phyloP scores from a whole-genome alignment of 164 flowering plant species.

The Protea cynaroides region DNA sequence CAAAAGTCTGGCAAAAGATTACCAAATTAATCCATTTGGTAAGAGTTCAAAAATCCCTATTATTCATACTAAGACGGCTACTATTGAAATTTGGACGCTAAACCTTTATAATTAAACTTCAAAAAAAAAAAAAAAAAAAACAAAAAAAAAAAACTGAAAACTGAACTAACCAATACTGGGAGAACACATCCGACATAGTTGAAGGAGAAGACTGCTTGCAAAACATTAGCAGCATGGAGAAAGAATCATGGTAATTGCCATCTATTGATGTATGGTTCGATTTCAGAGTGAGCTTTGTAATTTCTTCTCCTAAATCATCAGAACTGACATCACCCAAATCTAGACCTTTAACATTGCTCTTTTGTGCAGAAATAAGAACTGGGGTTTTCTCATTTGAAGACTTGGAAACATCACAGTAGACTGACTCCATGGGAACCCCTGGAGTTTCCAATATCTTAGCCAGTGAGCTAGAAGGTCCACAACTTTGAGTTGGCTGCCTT shows the following conservation, averaged over 20 bases:
- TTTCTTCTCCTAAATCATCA: constrained; percentile 43
- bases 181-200: constrained; percentile 52
- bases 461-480: constrained; percentile 45
- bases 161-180: constrained; percentile 63
- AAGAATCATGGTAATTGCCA: constrained; percentile 35
- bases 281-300: constrained; percentile 59
- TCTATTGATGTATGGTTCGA: constrained; percentile 27
- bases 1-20: no score
- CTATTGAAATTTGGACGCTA: neutral
- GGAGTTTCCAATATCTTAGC: constrained; percentile 60
- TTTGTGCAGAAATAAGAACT: constrained; percentile 16
- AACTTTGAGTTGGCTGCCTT: constrained; percentile 36
- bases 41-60: neutral
- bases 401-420: constrained; percentile 15
- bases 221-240: constrained; percentile 45
- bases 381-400: constrained; percentile 28
- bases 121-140: neutral
- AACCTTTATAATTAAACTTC: neutral
- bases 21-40: neutral
- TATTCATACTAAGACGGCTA: neutral
- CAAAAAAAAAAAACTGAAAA: constrained; percentile 2
- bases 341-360: constrained; percentile 8
- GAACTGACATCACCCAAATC: constrained; percentile 18
- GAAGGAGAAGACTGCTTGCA: constrained; percentile 78
- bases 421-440: constrained; percentile 24